Evolutionary conservation across 2,329 filamentous ascomycete genomes (phyloP).

Genomic region (Grosmannia penicillata): DNA sequence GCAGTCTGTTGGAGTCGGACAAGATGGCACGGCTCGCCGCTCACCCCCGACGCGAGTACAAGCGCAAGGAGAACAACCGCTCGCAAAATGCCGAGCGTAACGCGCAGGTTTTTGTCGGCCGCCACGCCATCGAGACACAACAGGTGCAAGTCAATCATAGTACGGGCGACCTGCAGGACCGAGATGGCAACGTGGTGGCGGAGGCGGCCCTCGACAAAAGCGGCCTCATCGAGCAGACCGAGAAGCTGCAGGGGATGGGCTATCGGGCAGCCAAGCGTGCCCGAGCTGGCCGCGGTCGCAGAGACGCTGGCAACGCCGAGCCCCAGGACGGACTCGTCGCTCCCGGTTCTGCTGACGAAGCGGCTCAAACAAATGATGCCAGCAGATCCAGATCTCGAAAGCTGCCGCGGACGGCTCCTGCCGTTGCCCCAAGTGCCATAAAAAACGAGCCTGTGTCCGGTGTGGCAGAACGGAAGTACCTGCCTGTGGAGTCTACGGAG

Average conservation of each 20-base stretch:
- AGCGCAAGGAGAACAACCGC: constrained; percentile 12
- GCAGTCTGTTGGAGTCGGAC: constrained; percentile 10
- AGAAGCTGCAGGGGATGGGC: constrained; percentile 3
- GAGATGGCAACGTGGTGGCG: constrained; percentile 9
- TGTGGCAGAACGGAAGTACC: too few species aligned
- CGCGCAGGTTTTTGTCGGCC: constrained; percentile 10
- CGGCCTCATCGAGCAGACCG: constrained; percentile 10
- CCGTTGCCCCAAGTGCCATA: too few species aligned
- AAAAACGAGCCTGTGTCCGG: too few species aligned
- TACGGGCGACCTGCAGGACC: constrained; percentile 8
- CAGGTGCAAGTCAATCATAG: constrained; percentile 5
- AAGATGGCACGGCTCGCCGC: constrained; percentile 9
- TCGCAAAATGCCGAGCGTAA: constrained; percentile 11
- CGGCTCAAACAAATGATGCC: too few species aligned
- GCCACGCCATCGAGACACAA: constrained; percentile 8
- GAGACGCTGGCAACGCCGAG: too few species aligned
- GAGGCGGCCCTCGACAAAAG: constrained; percentile 1
- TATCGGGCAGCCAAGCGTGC: not conserved
- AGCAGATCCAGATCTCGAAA: too few species aligned
- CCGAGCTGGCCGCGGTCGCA: too few species aligned
- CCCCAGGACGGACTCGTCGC: too few species aligned
- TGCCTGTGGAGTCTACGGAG: too few species aligned
- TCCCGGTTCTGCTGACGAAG: too few species aligned
- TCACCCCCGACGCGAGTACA: constrained; percentile 10
- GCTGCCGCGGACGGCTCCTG: too few species aligned